Base-by-base conservation (phyloP, 106 monocot genomes). In the Allium cepa region DNA sequence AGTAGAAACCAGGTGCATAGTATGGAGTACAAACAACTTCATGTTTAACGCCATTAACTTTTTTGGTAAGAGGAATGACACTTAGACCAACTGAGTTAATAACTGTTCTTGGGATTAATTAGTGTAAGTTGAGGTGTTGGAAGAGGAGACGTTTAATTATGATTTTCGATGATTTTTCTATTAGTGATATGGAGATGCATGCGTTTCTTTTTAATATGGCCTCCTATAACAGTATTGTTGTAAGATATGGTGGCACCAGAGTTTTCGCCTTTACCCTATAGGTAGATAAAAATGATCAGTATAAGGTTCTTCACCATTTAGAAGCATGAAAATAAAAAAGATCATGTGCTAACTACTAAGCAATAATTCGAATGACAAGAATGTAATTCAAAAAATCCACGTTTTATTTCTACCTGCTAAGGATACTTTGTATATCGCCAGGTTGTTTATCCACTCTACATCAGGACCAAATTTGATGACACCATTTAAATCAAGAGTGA, bases 1-100 rank as follows among this genome's bases (percentile, higher is more conserved):
- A 97, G 75, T 97, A 97, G 79, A 88, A 97, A 47, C 97, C 92
- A 68, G 82, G 86, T 49, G 97, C 89, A 72, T 88, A 92, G 72
- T 92, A 75, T 27, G 84, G 66, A 70, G 77, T 28, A 50, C 86
- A n/a, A n/a, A n/a, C n/a, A n/a, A n/a, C n/a, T n/a, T n/a, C n/a
- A n/a, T n/a, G n/a, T n/a, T n/a, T n/a, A 72, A 87, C 59, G 26
- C 89, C 87, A 56, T 69, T 68, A 70, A 97, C 79, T 77, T 79
- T 82, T 74, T 77, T 85, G 57, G 87, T 89, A 71, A 97, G 87
- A 59, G 89, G 84, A 79, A 90, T 17, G 22, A 92, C 97, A 80
- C 86, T 80, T 55, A 97, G 81, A 27, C 97, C 97, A 50, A 92
- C 92, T 48, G 92, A 84, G 64, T 92, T 97, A 50, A 97, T 81